Conservation (phyloP, 495 filamentous ascomycete genomes). For the Talaromyces nanjingensis region DNA sequence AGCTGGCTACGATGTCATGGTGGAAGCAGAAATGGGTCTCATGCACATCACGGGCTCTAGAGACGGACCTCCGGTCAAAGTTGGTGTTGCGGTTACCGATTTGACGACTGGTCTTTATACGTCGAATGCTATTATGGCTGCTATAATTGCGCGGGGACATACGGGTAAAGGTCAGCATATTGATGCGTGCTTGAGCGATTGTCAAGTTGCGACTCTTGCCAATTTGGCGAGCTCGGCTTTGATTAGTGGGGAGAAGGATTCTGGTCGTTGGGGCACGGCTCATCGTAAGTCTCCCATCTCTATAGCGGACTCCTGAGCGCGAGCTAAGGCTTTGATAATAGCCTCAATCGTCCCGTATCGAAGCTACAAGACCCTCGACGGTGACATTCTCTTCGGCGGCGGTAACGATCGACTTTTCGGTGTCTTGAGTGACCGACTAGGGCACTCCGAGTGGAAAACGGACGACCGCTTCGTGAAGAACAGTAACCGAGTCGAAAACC, state of each 20-base stretch:
- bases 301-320: background rate
- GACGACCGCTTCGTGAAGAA: conserved; percentile 74
- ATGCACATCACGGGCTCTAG: conserved; percentile 95
- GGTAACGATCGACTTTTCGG: conserved; percentile 91
- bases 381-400: conserved; percentile 85
- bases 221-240: conserved; percentile 91
- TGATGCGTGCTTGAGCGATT: conserved; percentile 85
- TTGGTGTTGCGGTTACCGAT: conserved; percentile 94
- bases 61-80: conserved; percentile 91
- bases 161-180: conserved; percentile 84
- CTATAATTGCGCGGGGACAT: conserved; percentile 61
- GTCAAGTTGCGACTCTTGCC: conserved; percentile 83
- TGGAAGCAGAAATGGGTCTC: conserved; percentile 93
- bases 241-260: conserved; percentile 81
- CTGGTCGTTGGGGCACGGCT: conserved; percentile 88
- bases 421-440: conserved; percentile 72
- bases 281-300: conserved; percentile 60
- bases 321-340: conserved; percentile 25
- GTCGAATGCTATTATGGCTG: conserved; percentile 95
- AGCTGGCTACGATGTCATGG: conserved; percentile 98
- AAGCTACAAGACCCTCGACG: conserved; percentile 87
- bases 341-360: conserved; percentile 94
- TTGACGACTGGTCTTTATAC: conserved; percentile 94
- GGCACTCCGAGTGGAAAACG: conserved; percentile 70
- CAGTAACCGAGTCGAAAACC: conserved; percentile 71